Base-by-base conservation (phyloP, 1,284 basidiomycete species). In the Pascua sp. region DNA sequence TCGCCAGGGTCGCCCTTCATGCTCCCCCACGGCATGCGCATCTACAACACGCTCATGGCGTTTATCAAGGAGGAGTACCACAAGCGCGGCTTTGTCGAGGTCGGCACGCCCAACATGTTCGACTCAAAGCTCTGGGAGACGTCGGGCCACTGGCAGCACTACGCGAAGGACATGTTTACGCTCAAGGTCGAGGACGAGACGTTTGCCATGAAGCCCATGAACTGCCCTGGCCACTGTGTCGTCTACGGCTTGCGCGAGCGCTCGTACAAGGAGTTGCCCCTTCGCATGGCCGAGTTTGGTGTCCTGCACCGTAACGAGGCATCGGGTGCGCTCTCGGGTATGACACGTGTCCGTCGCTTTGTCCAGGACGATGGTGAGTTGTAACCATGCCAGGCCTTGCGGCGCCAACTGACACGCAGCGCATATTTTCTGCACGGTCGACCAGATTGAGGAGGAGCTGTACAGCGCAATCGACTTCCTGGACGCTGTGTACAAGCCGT, bases 21-120 rank as follows among this genome's bases (percentile, higher is more conserved):
- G 85, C 82, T 98, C 55, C 95, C 96, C 11, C 92, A 98, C 74
- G 95, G 95, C 44, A 92, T 95, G 5, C 84, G 95, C 60, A 94
- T 99, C 79, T 98, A 98, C 81, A 98, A 98, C 78, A 85, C 91
- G 15, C 83, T 99, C 40, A 78, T 94, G 49, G 91, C 96, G 61
- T 83, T 95, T 66, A 87, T 98, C 83, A 85, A 90, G 67, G 90
- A 91, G 72, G 79, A 81, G 63, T 81, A 81, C 73, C 76, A 78
- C 65, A 75, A 75, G 64, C 77, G 80, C 54, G 80, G 79, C 38
- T 81, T 80, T 66, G 68, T 75, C 51, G 80, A 81, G 67, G 93
- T 98, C 66, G 96, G 97, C 69, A 91, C 95, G 11, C 96, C 96
- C 12, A 98, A 98, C 80, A 96, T 98, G 86, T 98, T 85, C 84